Conservation (phyloP, 768 basidiomycete species). For the Termitomyces sp. region DNA sequence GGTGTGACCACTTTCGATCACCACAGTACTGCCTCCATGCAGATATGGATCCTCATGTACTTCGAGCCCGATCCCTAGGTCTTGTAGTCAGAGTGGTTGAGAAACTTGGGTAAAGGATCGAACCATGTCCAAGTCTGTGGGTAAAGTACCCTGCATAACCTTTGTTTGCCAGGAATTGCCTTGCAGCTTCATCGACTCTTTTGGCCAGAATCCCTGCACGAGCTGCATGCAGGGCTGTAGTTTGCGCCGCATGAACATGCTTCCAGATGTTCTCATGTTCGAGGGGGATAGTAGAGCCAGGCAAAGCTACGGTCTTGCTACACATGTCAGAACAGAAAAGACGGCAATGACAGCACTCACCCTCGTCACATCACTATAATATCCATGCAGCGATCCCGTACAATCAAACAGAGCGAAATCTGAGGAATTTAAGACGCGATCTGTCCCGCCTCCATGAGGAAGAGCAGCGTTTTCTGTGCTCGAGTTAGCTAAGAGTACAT, state of each 20-base stretch:
- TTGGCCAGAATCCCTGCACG: slow-evolving; percentile 42
- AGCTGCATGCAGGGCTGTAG: slow-evolving; percentile 43
- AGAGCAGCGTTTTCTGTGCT: slow-evolving; percentile 75
- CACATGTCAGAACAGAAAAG: background rate
- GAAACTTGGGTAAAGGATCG: slow-evolving; percentile 12
- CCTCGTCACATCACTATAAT: slow-evolving; percentile 74
- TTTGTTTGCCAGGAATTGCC: slow-evolving; percentile 35
- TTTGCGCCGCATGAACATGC: slow-evolving; percentile 60
- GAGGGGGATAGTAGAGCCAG: slow-evolving; percentile 46
- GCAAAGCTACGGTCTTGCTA: slow-evolving; percentile 59
- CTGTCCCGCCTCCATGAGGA: slow-evolving; percentile 78
- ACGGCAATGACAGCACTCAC: slow-evolving; percentile 29
- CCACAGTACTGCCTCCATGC: slow-evolving; percentile 56
- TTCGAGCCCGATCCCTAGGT: slow-evolving; percentile 76
- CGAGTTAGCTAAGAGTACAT: background rate
- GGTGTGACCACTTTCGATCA: slow-evolving; percentile 59
- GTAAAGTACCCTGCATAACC: slow-evolving; percentile 64
- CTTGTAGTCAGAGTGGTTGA: slow-evolving; percentile 7
- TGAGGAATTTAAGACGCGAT: slow-evolving; percentile 45
- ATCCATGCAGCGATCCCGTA: slow-evolving; percentile 67
- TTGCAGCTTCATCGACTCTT: slow-evolving; percentile 61
- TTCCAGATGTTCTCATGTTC: slow-evolving; percentile 59
- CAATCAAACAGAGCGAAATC: slow-evolving; percentile 78
- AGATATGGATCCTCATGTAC: slow-evolving; percentile 81
- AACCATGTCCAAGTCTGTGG: slow-evolving; percentile 78